phyloP scores from a whole-genome alignment of 768 basidiomycete genomes.

The Lactarius akahatsu region DNA sequence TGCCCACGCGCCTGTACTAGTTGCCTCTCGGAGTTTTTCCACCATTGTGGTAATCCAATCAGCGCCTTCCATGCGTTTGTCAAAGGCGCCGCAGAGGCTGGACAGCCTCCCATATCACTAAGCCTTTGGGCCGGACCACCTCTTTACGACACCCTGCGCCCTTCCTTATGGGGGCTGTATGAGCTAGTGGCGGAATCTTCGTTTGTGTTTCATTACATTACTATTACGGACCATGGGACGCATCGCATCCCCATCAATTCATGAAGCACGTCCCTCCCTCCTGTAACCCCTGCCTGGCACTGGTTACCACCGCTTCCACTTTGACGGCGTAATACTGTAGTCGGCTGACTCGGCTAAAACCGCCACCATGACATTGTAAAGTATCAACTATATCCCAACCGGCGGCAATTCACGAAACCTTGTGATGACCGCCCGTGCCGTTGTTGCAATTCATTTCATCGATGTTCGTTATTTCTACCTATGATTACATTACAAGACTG shows the following conservation, averaged over 20 bases:
- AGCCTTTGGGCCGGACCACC: conserved; percentile 16
- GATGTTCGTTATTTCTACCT: conserved; percentile 31
- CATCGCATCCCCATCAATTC: conserved; percentile 18
- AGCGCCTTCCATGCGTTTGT: conserved; percentile 20
- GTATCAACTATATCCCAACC: conserved; percentile 2
- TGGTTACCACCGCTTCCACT: conserved; percentile 7
- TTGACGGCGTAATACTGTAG: conserved; percentile 18
- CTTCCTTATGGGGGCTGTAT: conserved; percentile 16
- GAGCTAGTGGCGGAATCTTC: conserved; percentile 15
- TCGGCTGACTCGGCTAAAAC: neutral
- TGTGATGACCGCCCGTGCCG: conserved; percentile 2
- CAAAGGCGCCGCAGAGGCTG: conserved; percentile 26
- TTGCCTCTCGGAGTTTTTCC: conserved; percentile 24
- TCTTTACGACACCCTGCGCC: conserved; percentile 21
- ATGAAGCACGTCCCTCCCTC: conserved; percentile 10
- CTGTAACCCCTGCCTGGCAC: neutral
- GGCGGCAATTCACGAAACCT: conserved; percentile 13
- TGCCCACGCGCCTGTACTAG: conserved; percentile 14
- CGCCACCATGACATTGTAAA: conserved; percentile 4
- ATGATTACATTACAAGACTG: conserved; percentile 31
- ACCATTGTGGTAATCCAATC: conserved; percentile 22
- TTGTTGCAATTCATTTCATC: conserved; percentile 15
- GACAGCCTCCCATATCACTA: conserved; percentile 24
- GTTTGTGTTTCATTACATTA: conserved; percentile 24
- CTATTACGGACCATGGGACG: neutral